A percentile compares a stretch with the other conserved stretches of the same genome.
phyloP scores from a whole-genome alignment of 441 rosid species.

The Euphorbia celastroides region DNA sequence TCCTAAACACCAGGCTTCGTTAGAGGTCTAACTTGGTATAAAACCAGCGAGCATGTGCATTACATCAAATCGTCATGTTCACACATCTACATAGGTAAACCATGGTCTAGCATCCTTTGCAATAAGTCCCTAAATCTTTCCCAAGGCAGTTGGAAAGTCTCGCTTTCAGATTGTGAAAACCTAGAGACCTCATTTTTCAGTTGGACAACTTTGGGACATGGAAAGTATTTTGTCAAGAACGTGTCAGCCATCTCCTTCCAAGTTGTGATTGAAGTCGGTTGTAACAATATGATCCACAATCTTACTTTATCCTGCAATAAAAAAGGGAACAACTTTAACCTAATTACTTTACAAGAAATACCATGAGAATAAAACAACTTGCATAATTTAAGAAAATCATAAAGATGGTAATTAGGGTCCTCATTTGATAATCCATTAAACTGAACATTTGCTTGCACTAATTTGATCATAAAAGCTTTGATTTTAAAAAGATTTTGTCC shows the following conservation, averaged over 20 bases:
- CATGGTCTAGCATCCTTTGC: background rate
- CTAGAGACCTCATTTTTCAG: background rate
- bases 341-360: too few relatives aligned
- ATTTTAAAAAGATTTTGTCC: background rate
- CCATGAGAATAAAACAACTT: background rate
- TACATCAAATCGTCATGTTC: too few relatives aligned
- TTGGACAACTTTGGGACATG: background rate
- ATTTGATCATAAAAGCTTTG: too few relatives aligned
- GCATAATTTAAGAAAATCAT: background rate
- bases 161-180: background rate
- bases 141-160: background rate
- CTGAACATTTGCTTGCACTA: background rate
- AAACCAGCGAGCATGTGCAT: too few relatives aligned
- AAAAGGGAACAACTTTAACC: background rate
- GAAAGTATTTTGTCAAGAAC: background rate
- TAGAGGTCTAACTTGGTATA: too few relatives aligned
- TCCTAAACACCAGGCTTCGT: too few relatives aligned
- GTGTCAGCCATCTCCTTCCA: background rate
- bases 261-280: background rate
- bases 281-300: too few relatives aligned
- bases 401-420: background rate
- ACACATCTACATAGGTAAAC: background rate
- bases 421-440: background rate
- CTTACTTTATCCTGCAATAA: background rate
- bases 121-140: background rate